Percentiles rank a stretch among this genome's conserved stretches.
These are phyloP conservation scores for Macrolepiota fuliginosa DNA, from an alignment of 768 basidiomycete genomes.

Conservation along the genomic window DNA sequence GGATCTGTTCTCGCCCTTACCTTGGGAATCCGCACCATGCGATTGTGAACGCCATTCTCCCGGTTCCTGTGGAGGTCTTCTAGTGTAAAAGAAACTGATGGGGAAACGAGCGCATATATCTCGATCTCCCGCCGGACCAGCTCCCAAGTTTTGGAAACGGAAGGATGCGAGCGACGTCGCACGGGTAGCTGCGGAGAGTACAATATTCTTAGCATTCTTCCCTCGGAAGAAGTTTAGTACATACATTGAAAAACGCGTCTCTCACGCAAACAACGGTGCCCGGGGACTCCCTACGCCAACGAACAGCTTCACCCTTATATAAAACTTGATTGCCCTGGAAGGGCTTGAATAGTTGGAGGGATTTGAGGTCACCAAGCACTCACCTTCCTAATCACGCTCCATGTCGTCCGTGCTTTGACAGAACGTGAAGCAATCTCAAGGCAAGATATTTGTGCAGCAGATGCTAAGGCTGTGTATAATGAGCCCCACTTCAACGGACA, in stretches of 20 bases:
- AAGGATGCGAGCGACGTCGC: conserved; percentile 69
- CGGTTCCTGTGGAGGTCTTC: conserved; percentile 49
- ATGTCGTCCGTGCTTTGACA: conserved; percentile 54
- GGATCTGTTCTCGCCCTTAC: conserved; percentile 33
- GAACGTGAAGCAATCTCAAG: conserved; percentile 86
- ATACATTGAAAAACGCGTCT: conserved; percentile 88
- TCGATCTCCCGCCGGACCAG: conserved; percentile 72
- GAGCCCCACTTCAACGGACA: neutral
- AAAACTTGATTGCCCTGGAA: conserved; percentile 61
- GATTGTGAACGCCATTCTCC: conserved; percentile 34
- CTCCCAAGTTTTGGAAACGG: conserved; percentile 58
- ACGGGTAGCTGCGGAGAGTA: conserved; percentile 63
- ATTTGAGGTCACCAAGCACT: neutral
- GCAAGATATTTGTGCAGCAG: conserved; percentile 74
- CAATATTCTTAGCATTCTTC: conserved; percentile 7
- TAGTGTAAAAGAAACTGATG: conserved; percentile 65
- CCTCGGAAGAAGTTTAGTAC: conserved; percentile 18
- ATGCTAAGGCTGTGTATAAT: conserved; percentile 67
- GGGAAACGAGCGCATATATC: conserved; percentile 69
- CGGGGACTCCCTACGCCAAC: conserved; percentile 67
- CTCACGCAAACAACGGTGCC: conserved; percentile 85
- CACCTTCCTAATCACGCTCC: conserved; percentile 81
- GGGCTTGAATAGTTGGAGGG: neutral
- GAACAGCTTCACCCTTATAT: conserved; percentile 69
- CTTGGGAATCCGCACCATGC: conserved; percentile 62